These are phyloP conservation scores for Carex myosuroides DNA, from an alignment of 176 grass and related monocot genomes.

Conservation along the genomic window DNA sequence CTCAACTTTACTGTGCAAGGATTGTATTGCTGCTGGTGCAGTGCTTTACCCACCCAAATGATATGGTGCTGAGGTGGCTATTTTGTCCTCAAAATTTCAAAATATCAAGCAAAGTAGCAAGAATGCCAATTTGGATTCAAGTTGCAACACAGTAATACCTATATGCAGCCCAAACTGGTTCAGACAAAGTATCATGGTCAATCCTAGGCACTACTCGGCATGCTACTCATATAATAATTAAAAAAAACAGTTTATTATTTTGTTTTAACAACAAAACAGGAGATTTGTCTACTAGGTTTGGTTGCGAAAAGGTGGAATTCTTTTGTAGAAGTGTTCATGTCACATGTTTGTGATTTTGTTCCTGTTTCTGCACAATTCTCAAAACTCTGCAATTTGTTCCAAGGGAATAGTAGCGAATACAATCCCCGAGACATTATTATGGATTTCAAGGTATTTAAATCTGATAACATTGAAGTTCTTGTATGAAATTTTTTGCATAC, in stretches of 20 bases:
- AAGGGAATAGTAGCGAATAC: conserved; percentile 23
- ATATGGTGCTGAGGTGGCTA: neutral
- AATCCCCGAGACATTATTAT: conserved; percentile 18
- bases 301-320: conserved; percentile 45
- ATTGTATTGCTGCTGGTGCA: neutral
- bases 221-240: neutral
- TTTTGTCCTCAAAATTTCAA: neutral
- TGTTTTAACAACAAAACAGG: conserved; percentile 33
- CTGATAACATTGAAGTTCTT: neutral
- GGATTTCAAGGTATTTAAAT: conserved; percentile 36
- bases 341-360: conserved; percentile 49
- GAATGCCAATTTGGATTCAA: neutral
- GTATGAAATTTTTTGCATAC: neutral
- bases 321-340: conserved; percentile 47
- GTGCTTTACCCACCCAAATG: neutral
- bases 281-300: conserved; percentile 66
- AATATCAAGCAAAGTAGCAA: neutral
- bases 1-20: neutral
- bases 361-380: conserved; percentile 64
- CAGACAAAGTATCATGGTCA: neutral
- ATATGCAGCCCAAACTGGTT: neutral
- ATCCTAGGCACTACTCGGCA: neutral
- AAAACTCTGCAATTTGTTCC: conserved; percentile 48
- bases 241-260: neutral
- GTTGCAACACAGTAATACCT: neutral